Base-by-base conservation (phyloP, 257 asterid genomes). In the Solanum clarkiae region DNA sequence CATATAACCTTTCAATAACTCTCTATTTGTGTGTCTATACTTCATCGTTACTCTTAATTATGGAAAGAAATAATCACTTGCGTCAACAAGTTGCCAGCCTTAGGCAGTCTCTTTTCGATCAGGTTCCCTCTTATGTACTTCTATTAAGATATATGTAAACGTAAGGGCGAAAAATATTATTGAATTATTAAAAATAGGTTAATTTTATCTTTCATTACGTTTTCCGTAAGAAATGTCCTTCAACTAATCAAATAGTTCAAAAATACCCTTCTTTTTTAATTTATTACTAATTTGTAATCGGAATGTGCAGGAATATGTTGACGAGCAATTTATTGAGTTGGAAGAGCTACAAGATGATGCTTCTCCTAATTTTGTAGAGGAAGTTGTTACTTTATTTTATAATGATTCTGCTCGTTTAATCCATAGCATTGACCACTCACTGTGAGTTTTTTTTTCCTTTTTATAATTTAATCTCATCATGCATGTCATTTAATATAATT, bases 281-380 rank as follows among this genome's bases (percentile, higher is more conserved):
- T 32, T 32, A 32, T 32, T 32, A 32, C 36, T 32, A 32, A 3
- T 32, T 32, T 32, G 36, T 54, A 54, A 54, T 54, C 16, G 20
- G 59, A 54, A 65, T 66, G 69, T 86, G 87, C 86, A 93, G 98
- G 98, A 95, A 20, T 92, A 91, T 88, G 86, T 95, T 14, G 98
- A 95, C 82, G 98, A 94, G 60, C 97, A 95, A 77, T 91, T 95
- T 84, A 29, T 88, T 88, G 88, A 93, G 84, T 85, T 95, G 72
- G 98, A 95, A 86, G 98, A 93, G 81, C 91, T 95, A 69, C 96
- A 93, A 45, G 98, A 95, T 79, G 98, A 90, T 86, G 92, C 89
- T 49, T 93, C 88, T 85, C 98, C 98, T 10, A 90, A 91, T 84
- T 93, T 95, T 44, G 97, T 92, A 0, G 98, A 95, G 89, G 98